Evolutionary conservation across 768 basidiomycete species (phyloP).

Genomic region (Omphalotus guepiniiformis): DNA sequence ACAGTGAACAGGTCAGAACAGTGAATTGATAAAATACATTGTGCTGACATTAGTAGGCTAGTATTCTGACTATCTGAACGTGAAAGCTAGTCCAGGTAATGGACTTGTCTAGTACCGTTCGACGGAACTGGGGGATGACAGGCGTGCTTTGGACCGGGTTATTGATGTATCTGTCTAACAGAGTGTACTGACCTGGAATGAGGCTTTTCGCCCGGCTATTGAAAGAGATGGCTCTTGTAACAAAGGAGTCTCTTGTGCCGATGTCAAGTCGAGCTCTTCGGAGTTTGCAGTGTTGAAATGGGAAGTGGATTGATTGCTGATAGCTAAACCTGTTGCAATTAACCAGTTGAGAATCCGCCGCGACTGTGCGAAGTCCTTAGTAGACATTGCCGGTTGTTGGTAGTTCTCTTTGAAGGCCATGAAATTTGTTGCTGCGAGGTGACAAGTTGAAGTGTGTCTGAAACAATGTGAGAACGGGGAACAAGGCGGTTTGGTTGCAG

Average conservation of each 20-base stretch:
- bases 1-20: too few species aligned
- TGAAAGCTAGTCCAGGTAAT: too few species aligned
- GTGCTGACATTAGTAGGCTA: too few species aligned
- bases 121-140: conserved; percentile 23
- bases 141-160: conserved; percentile 30
- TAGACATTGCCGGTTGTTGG: conserved; percentile 25
- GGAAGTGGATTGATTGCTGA: conserved; percentile 37
- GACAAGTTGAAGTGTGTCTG: not conserved
- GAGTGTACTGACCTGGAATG: conserved; percentile 30
- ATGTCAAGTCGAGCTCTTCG: conserved; percentile 20
- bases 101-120: not conserved
- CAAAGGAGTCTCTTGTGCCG: conserved; percentile 5
- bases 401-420: conserved; percentile 34
- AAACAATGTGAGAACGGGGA: conserved; percentile 5
- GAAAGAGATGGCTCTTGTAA: too few species aligned
- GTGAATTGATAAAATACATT: too few species aligned
- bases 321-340: conserved; percentile 35
- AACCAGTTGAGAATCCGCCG: conserved; percentile 32
- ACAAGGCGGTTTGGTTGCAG: conserved; percentile 3
- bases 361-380: conserved; percentile 22
- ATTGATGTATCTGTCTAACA: conserved; percentile 30
- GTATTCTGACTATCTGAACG: too few species aligned
- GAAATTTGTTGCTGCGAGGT: conserved; percentile 27
- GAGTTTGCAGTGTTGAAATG: conserved; percentile 25
- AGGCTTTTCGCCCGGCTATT: conserved; percentile 22